Evolutionary conservation across 2,329 filamentous ascomycete species (phyloP).

Genomic region (Curvularia hawaiiensis): DNA sequence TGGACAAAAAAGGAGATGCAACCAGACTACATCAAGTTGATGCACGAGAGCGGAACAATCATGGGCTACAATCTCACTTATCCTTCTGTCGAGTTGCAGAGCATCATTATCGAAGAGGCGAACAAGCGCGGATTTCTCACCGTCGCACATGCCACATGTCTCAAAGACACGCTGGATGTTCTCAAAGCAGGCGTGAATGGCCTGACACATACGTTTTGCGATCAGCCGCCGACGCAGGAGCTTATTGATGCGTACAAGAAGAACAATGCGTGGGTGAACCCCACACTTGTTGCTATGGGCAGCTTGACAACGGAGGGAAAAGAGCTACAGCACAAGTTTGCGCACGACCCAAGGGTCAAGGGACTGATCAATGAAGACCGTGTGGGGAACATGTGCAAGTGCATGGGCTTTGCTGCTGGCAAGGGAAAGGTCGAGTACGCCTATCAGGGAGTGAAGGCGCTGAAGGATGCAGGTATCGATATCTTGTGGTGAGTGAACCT

Average conservation of each 20-base stretch:
- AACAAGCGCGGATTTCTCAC: slow-evolving; percentile 45
- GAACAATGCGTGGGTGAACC: slow-evolving; percentile 51
- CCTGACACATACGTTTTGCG: slow-evolving; percentile 52
- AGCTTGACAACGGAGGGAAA: slow-evolving; percentile 50
- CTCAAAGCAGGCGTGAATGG: slow-evolving; percentile 51
- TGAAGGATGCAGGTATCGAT: slow-evolving; percentile 49
- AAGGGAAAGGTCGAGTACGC: slow-evolving; percentile 47
- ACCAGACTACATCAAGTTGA: slow-evolving; percentile 58
- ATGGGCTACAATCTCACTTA: slow-evolving; percentile 47
- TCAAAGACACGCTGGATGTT: slow-evolving; percentile 50
- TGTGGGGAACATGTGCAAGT: slow-evolving; percentile 47
- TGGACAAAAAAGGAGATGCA: slow-evolving; percentile 48
- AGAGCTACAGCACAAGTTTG: slow-evolving; percentile 47
- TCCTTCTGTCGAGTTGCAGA: slow-evolving; percentile 53
- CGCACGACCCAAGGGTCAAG: slow-evolving; percentile 47
- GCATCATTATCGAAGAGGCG: slow-evolving; percentile 50
- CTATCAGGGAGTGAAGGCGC: slow-evolving; percentile 48
- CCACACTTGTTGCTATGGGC: slow-evolving; percentile 49
- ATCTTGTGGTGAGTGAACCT: slow-evolving; percentile 45
- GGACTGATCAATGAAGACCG: slow-evolving; percentile 43
- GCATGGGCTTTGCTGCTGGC: slow-evolving; percentile 47
- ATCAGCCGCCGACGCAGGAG: slow-evolving; percentile 46
- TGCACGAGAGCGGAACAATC: slow-evolving; percentile 55
- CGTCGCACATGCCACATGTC: slow-evolving; percentile 49
- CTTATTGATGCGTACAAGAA: slow-evolving; percentile 51